Percentiles rank a stretch among this genome's conserved stretches.
These are phyloP conservation scores for Hyparrhenia diplandra DNA, from an alignment of 176 grass and related monocot species.

Conservation along the genomic window DNA sequence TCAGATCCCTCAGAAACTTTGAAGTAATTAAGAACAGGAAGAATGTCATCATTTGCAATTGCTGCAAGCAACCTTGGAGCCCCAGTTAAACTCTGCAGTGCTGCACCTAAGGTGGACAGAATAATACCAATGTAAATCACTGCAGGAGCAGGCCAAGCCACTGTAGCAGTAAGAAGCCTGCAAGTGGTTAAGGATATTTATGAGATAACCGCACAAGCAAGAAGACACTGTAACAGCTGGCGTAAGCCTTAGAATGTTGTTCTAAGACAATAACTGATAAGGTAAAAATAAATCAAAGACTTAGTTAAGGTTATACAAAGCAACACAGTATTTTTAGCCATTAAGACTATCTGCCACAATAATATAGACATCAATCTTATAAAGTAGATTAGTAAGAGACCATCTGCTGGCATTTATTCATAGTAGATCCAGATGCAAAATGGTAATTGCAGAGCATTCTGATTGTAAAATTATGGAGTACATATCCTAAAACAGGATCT, in stretches of 20 bases:
- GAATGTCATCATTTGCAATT: constrained; percentile 97
- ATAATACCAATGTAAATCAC: constrained; percentile 96
- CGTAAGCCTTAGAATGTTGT: neutral
- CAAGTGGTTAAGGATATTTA: constrained; percentile 18
- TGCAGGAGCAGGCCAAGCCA: constrained; percentile 90
- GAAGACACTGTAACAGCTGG: neutral
- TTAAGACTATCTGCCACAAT: neutral
- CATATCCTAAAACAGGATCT: no score
- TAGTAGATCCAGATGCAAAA: constrained; percentile 12
- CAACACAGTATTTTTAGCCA: neutral
- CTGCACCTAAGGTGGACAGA: constrained; percentile 96
- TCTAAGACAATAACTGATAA: neutral
- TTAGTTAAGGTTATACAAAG: neutral
- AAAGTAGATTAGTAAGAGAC: neutral
- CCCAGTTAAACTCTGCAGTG: constrained; percentile 88
- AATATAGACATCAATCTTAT: neutral
- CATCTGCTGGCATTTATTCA: neutral
- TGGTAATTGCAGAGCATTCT: neutral
- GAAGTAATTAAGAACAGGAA: constrained; percentile 90
- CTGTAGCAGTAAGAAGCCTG: constrained; percentile 93
- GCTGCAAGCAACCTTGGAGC: constrained; percentile 92
- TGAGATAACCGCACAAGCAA: constrained; percentile 24
- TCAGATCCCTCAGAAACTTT: constrained; percentile 91
- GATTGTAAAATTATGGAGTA: neutral
- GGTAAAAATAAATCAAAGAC: constrained; percentile 3